phyloP scores from a whole-genome alignment of 1,284 basidiomycete species.

The Moniliella sp. region DNA sequence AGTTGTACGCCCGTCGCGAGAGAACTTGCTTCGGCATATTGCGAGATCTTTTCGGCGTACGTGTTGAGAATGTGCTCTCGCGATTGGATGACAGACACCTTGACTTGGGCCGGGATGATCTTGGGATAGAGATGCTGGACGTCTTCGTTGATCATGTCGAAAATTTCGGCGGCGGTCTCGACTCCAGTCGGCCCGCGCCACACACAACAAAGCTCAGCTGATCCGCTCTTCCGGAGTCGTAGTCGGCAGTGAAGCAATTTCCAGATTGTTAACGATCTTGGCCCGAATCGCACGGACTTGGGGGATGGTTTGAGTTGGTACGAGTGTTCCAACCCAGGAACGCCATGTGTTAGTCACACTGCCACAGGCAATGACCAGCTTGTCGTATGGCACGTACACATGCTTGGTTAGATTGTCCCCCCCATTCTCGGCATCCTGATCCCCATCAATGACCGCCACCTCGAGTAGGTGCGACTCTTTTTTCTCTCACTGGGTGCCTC shows the following conservation, averaged over 20 bases:
- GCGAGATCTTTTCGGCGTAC: conserved; percentile 83
- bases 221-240: conserved; percentile 68
- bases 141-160: conserved; percentile 76
- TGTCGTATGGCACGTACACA: conserved; percentile 40
- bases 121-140: conserved; percentile 56
- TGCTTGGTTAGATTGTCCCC: conserved; percentile 6
- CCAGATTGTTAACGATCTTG: conserved; percentile 75
- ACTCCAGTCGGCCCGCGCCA: conserved; percentile 76
- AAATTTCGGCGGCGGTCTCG: conserved; percentile 38
- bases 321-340: conserved; percentile 72
- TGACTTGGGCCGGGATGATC: conserved; percentile 62
- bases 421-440: too few relatives aligned
- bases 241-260: conserved; percentile 68
- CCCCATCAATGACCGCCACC: conserved; percentile 22
- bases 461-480: conserved; percentile 18
- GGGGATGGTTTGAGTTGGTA: conserved; percentile 81
- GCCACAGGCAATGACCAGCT: conserved; percentile 71
- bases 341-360: conserved; percentile 71
- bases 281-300: conserved; percentile 74
- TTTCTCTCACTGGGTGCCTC: too few relatives aligned
- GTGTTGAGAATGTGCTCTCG: conserved; percentile 73
- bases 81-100: conserved; percentile 77
- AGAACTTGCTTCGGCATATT: conserved; percentile 65
- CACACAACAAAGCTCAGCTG: conserved; percentile 86
- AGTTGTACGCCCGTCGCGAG: conserved; percentile 59